A percentile compares a stretch with the other conserved stretches of the same genome.
phyloP scores from a whole-genome alignment of 257 asterid genomes.

The Jacaranda copaia region DNA sequence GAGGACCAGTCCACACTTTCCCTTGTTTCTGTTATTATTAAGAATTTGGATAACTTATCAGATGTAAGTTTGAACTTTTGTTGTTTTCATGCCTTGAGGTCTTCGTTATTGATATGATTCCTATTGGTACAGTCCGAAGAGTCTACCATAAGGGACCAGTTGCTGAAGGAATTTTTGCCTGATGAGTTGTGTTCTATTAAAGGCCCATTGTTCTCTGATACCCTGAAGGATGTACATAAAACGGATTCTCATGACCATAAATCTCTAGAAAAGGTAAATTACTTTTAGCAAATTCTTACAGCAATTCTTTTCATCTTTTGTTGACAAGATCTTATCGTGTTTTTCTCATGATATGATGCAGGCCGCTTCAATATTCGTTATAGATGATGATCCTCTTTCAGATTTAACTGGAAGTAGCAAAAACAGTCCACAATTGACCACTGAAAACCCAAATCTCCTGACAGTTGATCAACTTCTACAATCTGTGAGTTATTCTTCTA shows the following conservation, averaged over 20 bases:
- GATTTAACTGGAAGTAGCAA: constrained; percentile 51
- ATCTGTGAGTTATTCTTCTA: constrained; percentile 65
- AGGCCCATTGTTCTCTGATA: constrained; percentile 53
- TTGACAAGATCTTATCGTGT: constrained; percentile 33
- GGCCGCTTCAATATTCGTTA: constrained; percentile 52
- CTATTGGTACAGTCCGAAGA: constrained; percentile 61
- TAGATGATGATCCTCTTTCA: constrained; percentile 54
- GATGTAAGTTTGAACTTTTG: constrained; percentile 48
- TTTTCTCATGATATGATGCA: constrained; percentile 43
- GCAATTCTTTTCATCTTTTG: background rate
- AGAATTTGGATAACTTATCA: constrained; percentile 61
- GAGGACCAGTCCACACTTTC: constrained; percentile 69
- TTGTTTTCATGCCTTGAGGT: background rate
- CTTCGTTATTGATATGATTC: constrained; percentile 12
- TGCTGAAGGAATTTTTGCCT: constrained; percentile 73
- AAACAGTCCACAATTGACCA: constrained; percentile 45
- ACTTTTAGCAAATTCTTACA: too few species aligned
- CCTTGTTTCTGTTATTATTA: constrained; percentile 71
- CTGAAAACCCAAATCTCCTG: constrained; percentile 63
- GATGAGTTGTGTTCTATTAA: constrained; percentile 67
- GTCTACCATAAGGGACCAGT: constrained; percentile 54
- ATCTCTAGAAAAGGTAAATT: constrained; percentile 53
- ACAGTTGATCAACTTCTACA: constrained; percentile 91
- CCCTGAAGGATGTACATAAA: constrained; percentile 42
- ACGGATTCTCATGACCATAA: constrained; percentile 43